Conservation (phyloP, 1,284 basidiomycete genomes). For the Exsudoporus floridanus region DNA sequence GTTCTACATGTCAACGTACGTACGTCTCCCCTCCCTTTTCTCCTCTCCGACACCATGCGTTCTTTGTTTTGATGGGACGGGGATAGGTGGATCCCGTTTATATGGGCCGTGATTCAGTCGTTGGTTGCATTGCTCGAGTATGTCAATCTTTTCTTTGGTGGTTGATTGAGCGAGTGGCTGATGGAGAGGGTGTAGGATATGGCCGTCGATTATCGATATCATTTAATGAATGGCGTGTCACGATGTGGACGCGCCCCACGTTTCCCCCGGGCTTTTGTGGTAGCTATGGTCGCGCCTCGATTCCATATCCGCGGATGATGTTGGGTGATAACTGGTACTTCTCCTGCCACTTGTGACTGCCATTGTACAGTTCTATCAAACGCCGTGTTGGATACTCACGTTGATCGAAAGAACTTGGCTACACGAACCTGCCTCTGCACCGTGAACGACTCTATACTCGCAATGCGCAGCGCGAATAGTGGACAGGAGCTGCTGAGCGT, state of each 20-base stretch:
- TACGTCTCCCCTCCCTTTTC: slow-evolving; percentile 15
- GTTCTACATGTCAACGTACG: slow-evolving; percentile 81
- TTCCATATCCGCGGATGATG: neutral
- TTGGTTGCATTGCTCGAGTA: slow-evolving; percentile 68
- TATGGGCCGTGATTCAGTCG: slow-evolving; percentile 71
- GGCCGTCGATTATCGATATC: slow-evolving; percentile 57
- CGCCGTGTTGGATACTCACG: slow-evolving; percentile 1
- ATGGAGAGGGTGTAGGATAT: slow-evolving; percentile 41
- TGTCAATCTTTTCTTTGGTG: slow-evolving; percentile 8
- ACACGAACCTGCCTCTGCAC: neutral
- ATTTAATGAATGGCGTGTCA: slow-evolving; percentile 35
- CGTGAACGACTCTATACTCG: neutral
- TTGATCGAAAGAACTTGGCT: neutral
- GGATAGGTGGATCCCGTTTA: slow-evolving; percentile 76
- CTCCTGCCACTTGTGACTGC: neutral
- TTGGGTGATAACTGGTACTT: neutral
- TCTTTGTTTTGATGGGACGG: neutral
- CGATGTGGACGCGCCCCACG: neutral
- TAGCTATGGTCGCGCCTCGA: neutral
- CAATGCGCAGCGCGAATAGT: neutral
- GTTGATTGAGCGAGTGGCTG: neutral
- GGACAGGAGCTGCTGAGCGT: neutral
- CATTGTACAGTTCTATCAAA: neutral
- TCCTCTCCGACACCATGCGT: neutral
- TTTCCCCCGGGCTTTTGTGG: neutral